Evolutionary conservation across 306 rosid species (phyloP).

Genomic region (Dicorynia guianensis): DNA sequence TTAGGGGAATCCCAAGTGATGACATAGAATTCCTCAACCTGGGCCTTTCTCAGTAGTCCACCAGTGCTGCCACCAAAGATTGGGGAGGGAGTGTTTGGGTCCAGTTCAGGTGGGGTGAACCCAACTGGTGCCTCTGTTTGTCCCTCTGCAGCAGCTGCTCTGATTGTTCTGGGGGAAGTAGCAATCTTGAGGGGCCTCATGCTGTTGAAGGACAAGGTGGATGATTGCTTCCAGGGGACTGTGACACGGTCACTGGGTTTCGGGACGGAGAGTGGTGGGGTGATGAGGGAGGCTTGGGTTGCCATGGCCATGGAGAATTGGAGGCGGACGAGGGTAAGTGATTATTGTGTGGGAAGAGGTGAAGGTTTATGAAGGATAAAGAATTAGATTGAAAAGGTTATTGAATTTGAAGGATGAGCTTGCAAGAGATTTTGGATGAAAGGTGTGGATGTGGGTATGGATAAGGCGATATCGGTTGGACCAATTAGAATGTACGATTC

Average conservation of each 20-base stretch:
- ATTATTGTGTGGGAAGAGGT: not conserved
- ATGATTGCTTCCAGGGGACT: slow-evolving; percentile 68
- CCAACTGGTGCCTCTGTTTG: slow-evolving; percentile 72
- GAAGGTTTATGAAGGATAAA: not conserved
- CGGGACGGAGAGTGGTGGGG: slow-evolving; percentile 60
- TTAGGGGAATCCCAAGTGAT: slow-evolving; percentile 95
- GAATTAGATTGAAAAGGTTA: too few species aligned
- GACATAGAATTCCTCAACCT: slow-evolving; percentile 92
- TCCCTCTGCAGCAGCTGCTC: slow-evolving; percentile 51
- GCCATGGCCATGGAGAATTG: slow-evolving; percentile 76
- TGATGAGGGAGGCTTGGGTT: slow-evolving; percentile 86
- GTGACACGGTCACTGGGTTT: slow-evolving; percentile 46
- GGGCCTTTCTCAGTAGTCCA: slow-evolving; percentile 88
- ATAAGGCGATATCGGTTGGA: slow-evolving; percentile 63
- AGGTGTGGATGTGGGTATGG: slow-evolving; percentile 52
- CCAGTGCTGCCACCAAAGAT: slow-evolving; percentile 97
- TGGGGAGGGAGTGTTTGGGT: slow-evolving; percentile 93
- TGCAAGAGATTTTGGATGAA: slow-evolving; percentile 33
- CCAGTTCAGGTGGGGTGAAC: slow-evolving; percentile 87
- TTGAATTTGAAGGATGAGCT: not conserved
- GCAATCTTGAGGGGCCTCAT: slow-evolving; percentile 56
- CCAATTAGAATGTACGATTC: slow-evolving; percentile 59
- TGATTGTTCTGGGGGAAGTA: slow-evolving; percentile 39
- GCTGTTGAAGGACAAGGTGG: slow-evolving; percentile 57
- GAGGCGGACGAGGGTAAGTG: not conserved